These are phyloP conservation scores for Hemileia vastatrix DNA, from an alignment of 1,284 basidiomycete genomes.

Conservation along the genomic window DNA sequence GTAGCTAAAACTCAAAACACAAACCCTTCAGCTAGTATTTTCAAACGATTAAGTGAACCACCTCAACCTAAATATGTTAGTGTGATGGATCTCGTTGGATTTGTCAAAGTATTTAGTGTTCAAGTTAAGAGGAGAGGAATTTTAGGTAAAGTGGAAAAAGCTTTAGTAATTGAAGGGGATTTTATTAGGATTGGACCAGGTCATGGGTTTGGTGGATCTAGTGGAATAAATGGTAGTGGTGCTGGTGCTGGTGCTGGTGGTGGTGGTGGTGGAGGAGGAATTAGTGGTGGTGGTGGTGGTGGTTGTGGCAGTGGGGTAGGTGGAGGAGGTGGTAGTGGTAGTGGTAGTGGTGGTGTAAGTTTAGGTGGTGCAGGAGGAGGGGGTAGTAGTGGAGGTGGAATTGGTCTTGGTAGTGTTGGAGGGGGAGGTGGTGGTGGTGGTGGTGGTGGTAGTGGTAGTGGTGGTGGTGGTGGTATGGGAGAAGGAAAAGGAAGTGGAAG, in stretches of 20 bases:
- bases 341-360: no score
- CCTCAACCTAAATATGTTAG: slow-evolving; percentile 52
- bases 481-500: slow-evolving; percentile 1
- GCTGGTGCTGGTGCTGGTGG: slow-evolving; percentile 52
- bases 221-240: background rate
- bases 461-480: slow-evolving; percentile 67
- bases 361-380: slow-evolving; percentile 74
- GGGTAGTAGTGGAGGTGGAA: slow-evolving; percentile 46
- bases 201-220: slow-evolving; percentile 14
- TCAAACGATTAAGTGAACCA: slow-evolving; percentile 70
- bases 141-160: slow-evolving; percentile 3
- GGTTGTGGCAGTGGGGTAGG: slow-evolving; percentile 63
- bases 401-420: slow-evolving; percentile 42
- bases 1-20: slow-evolving; percentile 53
- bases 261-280: slow-evolving; percentile 66
- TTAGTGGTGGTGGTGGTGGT: background rate
- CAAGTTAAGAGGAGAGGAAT: slow-evolving; percentile 17
- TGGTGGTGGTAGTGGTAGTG: slow-evolving; percentile 71
- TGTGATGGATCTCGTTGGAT: slow-evolving; percentile 48
- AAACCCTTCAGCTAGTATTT: slow-evolving; percentile 73
- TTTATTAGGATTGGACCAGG: slow-evolving; percentile 8
- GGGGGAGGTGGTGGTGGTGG: no score
- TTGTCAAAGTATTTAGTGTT: slow-evolving; percentile 62
- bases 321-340: no score
- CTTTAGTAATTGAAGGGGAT: background rate